phyloP scores from a whole-genome alignment of 768 basidiomycete genomes.

The Leccinum boreale region DNA sequence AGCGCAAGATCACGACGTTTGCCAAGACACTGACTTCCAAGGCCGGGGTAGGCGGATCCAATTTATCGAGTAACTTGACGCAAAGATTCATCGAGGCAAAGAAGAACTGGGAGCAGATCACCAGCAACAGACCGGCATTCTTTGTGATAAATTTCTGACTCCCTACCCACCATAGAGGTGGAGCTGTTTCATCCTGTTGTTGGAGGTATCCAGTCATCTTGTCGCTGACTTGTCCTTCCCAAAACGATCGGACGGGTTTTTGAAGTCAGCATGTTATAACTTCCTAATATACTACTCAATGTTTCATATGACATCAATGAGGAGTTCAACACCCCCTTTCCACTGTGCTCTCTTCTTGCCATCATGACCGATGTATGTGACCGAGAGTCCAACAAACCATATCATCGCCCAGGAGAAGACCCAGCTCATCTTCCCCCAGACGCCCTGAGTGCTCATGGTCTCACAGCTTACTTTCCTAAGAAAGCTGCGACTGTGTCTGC shows the following conservation, averaged over 20 bases:
- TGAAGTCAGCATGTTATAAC: no score
- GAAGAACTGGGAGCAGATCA: constrained; percentile 56
- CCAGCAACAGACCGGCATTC: constrained; percentile 60
- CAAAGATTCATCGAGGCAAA: constrained; percentile 58
- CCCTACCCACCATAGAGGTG: background rate
- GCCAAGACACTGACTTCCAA: constrained; percentile 44
- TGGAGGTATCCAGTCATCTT: background rate
- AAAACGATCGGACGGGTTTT: background rate
- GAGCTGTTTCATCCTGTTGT: background rate
- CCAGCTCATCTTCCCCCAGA: constrained; percentile 19
- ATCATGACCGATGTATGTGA: constrained; percentile 17
- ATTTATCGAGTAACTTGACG: constrained; percentile 58
- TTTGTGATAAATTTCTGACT: constrained; percentile 7
- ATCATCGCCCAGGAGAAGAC: constrained; percentile 16
- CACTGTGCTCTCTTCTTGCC: background rate
- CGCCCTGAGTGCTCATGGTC: constrained; percentile 19
- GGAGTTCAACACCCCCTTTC: background rate
- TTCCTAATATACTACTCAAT: no score
- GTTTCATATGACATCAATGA: no score
- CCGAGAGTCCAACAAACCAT: constrained; percentile 10
- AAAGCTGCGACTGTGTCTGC: constrained; percentile 12
- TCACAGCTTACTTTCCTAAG: constrained; percentile 18
- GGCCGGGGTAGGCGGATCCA: constrained; percentile 57
- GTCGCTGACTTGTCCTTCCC: background rate
- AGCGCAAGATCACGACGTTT: background rate